These are phyloP conservation scores for Trifolium subterraneum DNA, from an alignment of 306 rosid genomes.

Conservation along the genomic window DNA sequence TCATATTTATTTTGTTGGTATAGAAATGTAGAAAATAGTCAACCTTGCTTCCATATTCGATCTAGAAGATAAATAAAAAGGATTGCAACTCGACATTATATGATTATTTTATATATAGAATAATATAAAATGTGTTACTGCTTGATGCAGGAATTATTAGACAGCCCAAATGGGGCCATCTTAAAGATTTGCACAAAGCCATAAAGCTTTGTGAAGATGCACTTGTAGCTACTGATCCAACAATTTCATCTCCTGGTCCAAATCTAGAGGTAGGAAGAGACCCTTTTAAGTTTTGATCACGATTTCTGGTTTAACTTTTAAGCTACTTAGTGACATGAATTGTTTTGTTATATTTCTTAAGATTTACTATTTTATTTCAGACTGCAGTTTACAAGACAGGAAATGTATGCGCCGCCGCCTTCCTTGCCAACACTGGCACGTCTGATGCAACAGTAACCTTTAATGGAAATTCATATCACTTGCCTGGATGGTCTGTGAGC, in stretches of 20 bases:
- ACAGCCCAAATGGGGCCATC: constrained; percentile 99
- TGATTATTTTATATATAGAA: constrained; percentile 28
- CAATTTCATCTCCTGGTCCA: constrained; percentile 65
- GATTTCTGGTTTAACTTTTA: no score
- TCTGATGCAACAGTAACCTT: constrained; percentile 76
- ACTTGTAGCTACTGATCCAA: constrained; percentile 78
- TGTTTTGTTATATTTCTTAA: neutral
- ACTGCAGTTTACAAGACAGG: constrained; percentile 80
- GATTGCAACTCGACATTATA: neutral
- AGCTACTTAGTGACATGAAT: neutral
- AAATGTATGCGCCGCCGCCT: constrained; percentile 70
- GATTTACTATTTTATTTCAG: constrained; percentile 52
- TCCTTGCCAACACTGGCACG: constrained; percentile 76
- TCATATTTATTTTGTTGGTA: constrained; percentile 10
- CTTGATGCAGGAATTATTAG: constrained; percentile 72
- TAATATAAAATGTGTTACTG: neutral
- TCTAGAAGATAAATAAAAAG: no score
- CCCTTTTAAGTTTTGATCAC: no score
- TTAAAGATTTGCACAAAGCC: constrained; percentile 84
- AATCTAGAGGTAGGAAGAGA: constrained; percentile 47
- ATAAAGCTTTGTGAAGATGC: constrained; percentile 87
- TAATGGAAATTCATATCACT: constrained; percentile 72
- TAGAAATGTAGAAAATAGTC: constrained; percentile 11
- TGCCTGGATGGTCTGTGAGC: constrained; percentile 99
- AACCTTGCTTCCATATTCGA: neutral